These are phyloP conservation scores for Spinacia oleracea DNA, from an alignment of 179 eudicot species.

Conservation along the genomic window DNA sequence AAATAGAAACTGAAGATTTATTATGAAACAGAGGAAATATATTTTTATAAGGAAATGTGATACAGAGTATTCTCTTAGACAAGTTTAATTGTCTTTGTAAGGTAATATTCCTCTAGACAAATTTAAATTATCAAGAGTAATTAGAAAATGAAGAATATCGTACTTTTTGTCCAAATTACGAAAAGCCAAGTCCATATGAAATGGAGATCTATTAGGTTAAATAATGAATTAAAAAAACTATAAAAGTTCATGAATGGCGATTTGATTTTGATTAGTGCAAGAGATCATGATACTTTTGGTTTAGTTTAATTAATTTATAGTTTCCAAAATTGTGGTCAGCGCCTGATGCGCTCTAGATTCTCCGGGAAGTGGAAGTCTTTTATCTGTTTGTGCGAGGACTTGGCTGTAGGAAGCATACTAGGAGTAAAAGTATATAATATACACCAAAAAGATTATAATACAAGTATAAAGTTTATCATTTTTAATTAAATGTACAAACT, in stretches of 20 bases:
- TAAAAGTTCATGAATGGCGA: background rate
- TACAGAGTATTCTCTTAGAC: no score
- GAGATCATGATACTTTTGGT: background rate
- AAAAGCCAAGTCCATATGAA: background rate
- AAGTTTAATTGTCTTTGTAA: no score
- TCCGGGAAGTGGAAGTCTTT: slow-evolving; percentile 50
- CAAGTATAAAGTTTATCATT: background rate
- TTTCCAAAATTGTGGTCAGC: slow-evolving; percentile 57
- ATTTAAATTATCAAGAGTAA: no score
- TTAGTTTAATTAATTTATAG: slow-evolving; percentile 22
- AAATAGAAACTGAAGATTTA: no score
- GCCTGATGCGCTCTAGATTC: slow-evolving; percentile 81
- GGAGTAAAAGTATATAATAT: background rate
- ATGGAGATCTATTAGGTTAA: background rate
- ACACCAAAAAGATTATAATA: background rate
- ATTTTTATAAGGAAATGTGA: no score
- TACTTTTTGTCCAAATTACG: background rate
- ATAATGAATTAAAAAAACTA: background rate
- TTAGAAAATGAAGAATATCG: background rate
- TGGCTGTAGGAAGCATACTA: background rate
- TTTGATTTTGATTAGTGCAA: slow-evolving; percentile 1
- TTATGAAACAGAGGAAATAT: no score
- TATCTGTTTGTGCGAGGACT: slow-evolving; percentile 35
- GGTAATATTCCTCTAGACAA: no score
- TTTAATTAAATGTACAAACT: no score